Conservation (phyloP, 1,139 yeast genomes). For the Arxiozyma slooffiae region DNA sequence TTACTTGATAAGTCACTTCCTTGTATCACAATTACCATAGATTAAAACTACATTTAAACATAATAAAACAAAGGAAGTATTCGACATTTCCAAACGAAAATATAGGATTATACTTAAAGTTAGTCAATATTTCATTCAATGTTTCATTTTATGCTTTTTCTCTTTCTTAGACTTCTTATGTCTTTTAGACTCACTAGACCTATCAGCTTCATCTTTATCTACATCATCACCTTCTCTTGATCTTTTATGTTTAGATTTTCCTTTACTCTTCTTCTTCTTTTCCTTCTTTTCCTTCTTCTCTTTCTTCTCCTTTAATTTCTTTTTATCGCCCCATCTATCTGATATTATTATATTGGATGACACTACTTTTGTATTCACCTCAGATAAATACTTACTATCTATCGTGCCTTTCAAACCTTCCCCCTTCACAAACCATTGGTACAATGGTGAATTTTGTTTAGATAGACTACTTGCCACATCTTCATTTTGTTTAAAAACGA, state of each 20-base stretch:
- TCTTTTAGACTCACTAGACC: slow-evolving; percentile 19
- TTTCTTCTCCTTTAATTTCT: too few relatives aligned
- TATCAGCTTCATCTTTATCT: slow-evolving; percentile 22
- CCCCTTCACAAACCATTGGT: slow-evolving; percentile 68
- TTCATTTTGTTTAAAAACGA: slow-evolving; percentile 37
- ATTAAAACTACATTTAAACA: too few relatives aligned
- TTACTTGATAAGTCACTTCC: not conserved
- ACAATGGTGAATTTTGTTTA: slow-evolving; percentile 50
- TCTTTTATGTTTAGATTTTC: slow-evolving; percentile 18
- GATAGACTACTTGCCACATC: slow-evolving; percentile 40
- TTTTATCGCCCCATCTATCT: slow-evolving; percentile 9
- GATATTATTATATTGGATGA: not conserved
- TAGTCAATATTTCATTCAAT: not conserved
- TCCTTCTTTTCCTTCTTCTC: too few relatives aligned
- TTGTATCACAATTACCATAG: not conserved
- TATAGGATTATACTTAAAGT: not conserved
- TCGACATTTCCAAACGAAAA: not conserved
- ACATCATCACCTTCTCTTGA: slow-evolving; percentile 2
- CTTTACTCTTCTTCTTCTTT: slow-evolving; percentile 14
- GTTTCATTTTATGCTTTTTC: slow-evolving; percentile 7
- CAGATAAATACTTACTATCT: slow-evolving; percentile 27
- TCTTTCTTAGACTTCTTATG: slow-evolving; percentile 23
- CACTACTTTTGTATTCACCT: slow-evolving; percentile 14
- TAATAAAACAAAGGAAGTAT: too few relatives aligned
- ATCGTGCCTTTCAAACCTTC: slow-evolving; percentile 76